Conservation (phyloP, 257 asterid genomes). For the Solanum piurae region DNA sequence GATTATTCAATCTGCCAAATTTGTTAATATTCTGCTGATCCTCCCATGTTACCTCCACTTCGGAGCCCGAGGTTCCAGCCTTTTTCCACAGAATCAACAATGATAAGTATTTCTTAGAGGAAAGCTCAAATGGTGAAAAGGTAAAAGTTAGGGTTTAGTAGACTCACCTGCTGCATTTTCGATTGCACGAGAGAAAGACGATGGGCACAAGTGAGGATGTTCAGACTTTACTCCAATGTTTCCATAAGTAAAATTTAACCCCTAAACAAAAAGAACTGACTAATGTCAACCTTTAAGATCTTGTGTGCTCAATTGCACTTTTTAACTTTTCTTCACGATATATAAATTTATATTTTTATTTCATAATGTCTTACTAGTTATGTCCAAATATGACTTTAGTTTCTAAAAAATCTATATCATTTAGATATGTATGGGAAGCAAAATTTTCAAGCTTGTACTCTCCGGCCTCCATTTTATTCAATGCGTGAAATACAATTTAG, state of each 20-base stretch:
- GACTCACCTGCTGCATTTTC: constrained; percentile 12
- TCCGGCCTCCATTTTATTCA: no score
- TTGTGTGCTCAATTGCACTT: background rate
- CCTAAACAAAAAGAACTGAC: background rate
- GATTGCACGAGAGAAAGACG: background rate
- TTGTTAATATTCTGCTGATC: constrained; percentile 96
- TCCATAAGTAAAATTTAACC: background rate
- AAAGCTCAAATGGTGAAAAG: background rate
- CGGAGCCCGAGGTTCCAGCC: constrained; percentile 73
- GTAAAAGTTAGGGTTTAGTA: background rate
- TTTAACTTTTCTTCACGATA: no score
- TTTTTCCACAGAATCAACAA: background rate
- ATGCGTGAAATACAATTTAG: no score
- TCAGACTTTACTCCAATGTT: background rate
- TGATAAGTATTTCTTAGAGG: background rate
- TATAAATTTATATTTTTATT: no score
- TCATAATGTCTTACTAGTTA: no score
- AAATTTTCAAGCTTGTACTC: no score
- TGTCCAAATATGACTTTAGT: no score
- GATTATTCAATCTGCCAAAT: constrained; percentile 78
- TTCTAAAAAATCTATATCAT: no score
- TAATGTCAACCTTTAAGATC: background rate
- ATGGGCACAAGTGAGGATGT: background rate
- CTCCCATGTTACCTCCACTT: constrained; percentile 82
- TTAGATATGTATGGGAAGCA: no score